These are phyloP conservation scores for Oryza meyeriana DNA, from an alignment of 176 grass and related monocot genomes.

Conservation along the genomic window DNA sequence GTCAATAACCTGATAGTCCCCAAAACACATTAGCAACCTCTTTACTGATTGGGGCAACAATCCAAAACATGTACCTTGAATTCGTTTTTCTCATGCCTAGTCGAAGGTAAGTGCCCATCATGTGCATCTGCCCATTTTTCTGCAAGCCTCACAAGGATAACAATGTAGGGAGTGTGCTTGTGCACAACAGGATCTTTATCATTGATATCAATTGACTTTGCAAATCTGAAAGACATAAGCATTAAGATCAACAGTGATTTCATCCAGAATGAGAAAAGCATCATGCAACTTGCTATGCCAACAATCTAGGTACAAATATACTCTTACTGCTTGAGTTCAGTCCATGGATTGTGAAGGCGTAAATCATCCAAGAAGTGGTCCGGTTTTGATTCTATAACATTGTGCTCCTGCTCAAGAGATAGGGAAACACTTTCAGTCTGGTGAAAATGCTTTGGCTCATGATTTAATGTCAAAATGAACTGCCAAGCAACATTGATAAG, in stretches of 20 bases:
- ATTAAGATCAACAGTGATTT: conserved; percentile 17
- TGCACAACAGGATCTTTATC: conserved; percentile 85
- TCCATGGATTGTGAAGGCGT: conserved; percentile 86
- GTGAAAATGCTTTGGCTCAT: background rate
- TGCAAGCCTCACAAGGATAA: conserved; percentile 75
- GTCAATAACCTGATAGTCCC: conserved; percentile 21
- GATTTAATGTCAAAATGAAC: background rate
- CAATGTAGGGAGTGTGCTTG: conserved; percentile 94
- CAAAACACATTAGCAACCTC: background rate
- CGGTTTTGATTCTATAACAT: conserved; percentile 85
- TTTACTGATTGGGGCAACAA: background rate
- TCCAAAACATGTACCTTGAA: conserved; percentile 69
- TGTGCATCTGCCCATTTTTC: conserved; percentile 83
- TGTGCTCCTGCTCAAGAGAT: conserved; percentile 59
- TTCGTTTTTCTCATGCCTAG: conserved; percentile 94
- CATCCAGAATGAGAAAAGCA: background rate
- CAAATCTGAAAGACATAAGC: conserved; percentile 55
- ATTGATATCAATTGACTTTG: conserved; percentile 72
- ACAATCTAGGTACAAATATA: conserved; percentile 3
- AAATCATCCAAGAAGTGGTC: conserved; percentile 98
- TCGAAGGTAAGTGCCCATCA: conserved; percentile 72
- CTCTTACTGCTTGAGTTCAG: conserved; percentile 84
- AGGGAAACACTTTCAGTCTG: conserved; percentile 23
- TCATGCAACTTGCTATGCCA: background rate
- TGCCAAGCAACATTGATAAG: background rate